Evolutionary conservation across 1,284 basidiomycete species (phyloP).

Genomic region (Irpex rosettiformis): DNA sequence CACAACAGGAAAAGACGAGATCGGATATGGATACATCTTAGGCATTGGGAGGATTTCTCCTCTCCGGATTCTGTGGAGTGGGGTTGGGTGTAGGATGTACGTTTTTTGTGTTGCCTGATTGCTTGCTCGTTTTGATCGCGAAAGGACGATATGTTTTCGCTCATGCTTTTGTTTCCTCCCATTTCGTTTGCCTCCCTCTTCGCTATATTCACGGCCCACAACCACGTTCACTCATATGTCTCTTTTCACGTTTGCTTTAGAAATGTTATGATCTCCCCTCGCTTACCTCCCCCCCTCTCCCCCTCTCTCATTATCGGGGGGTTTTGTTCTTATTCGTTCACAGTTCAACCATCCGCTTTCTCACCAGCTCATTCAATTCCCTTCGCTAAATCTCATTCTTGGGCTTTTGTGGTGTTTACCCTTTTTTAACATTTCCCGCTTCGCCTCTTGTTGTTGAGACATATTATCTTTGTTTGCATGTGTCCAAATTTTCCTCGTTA

Average conservation of each 20-base stretch:
- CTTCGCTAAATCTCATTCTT: not conserved
- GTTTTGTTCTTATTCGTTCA: too few relatives aligned
- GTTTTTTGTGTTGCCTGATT: not conserved
- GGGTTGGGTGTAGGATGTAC: not conserved
- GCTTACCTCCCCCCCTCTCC: not conserved
- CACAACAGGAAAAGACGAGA: not conserved
- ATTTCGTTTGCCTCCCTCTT: too few relatives aligned
- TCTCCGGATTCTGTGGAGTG: not conserved
- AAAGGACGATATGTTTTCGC: not conserved
- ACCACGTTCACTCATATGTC: not conserved
- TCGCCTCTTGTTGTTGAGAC: too few relatives aligned
- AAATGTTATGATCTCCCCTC: not conserved
- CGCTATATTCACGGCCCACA: too few relatives aligned
- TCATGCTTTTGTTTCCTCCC: not conserved
- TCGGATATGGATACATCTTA: slow-evolving; percentile 14
- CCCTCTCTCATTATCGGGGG: not conserved
- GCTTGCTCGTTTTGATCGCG: not conserved
- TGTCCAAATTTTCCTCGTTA: too few relatives aligned
- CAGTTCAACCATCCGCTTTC: not conserved
- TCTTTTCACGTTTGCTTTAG: not conserved
- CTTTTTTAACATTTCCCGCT: too few relatives aligned
- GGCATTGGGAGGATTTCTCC: not conserved
- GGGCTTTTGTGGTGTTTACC: too few relatives aligned
- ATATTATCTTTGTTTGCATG: too few relatives aligned
- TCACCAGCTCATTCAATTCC: not conserved